Evolutionary conservation across 768 basidiomycete species (phyloP).

Genomic region (Suillus tomentosus): DNA sequence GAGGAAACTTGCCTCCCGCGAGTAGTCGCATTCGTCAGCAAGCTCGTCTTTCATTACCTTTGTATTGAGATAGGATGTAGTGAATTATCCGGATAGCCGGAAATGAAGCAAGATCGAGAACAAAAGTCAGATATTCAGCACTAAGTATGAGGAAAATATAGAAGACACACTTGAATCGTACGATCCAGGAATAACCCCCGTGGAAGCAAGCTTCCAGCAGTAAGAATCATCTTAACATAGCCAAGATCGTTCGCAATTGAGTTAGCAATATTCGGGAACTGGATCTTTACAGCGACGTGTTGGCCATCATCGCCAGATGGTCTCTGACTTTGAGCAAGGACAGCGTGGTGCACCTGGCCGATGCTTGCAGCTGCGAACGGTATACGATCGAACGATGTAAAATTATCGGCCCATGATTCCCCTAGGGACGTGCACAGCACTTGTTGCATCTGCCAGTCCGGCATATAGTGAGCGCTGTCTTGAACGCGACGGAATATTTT

Average conservation of each 20-base stretch:
- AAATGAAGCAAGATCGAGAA: conserved; percentile 6
- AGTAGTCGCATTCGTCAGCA: conserved; percentile 91
- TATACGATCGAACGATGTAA: conserved; percentile 75
- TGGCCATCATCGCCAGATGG: conserved; percentile 53
- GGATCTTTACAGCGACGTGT: conserved; percentile 82
- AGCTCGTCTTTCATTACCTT: conserved; percentile 89
- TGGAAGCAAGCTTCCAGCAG: conserved; percentile 79
- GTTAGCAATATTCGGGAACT: conserved; percentile 89
- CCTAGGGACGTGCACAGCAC: conserved; percentile 80
- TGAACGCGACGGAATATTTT: conserved; percentile 89
- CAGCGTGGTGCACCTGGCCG: conserved; percentile 84
- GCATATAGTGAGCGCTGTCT: conserved; percentile 98
- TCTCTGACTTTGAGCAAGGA: conserved; percentile 52
- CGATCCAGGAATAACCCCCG: conserved; percentile 88
- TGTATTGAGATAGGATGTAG: background rate
- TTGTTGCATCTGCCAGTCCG: conserved; percentile 96
- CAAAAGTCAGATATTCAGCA: background rate
- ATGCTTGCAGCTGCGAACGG: conserved; percentile 97
- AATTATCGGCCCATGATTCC: conserved; percentile 67
- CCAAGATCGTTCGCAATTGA: conserved; percentile 88
- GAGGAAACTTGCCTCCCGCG: conserved; percentile 75
- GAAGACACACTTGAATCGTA: conserved; percentile 63
- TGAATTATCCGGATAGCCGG: background rate
- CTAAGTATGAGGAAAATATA: background rate
- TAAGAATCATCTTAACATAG: conserved; percentile 81